phyloP scores from a whole-genome alignment of 108 stramenopile genomes.

The Cyclostephanos tholiformis region DNA sequence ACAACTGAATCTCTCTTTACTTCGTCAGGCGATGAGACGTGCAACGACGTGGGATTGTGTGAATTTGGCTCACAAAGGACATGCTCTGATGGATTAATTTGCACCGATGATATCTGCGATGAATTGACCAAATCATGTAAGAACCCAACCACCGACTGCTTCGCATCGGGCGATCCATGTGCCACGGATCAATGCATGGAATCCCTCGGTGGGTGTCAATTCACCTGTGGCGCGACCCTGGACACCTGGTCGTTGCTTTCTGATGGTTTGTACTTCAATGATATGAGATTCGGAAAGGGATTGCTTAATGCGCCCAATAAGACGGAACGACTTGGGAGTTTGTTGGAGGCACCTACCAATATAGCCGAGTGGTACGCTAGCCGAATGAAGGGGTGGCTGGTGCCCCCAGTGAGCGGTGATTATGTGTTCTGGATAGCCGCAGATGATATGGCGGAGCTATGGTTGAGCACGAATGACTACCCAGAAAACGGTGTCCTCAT shows the following conservation, averaged over 20 bases:
- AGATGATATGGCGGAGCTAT: background rate
- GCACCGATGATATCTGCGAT: too few species aligned
- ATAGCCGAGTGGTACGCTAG: background rate
- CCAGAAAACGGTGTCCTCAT: background rate
- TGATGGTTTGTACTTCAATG: background rate
- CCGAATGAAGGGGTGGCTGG: constrained; percentile 4
- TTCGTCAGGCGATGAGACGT: too few species aligned
- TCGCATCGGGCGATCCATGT: too few species aligned
- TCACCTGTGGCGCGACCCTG: background rate
- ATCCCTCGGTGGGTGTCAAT: too few species aligned
- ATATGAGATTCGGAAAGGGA: background rate
- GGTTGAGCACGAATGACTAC: background rate
- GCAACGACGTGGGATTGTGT: too few species aligned
- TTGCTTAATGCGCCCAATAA: background rate
- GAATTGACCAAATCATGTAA: too few species aligned
- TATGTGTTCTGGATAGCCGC: background rate
- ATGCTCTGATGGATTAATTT: too few species aligned
- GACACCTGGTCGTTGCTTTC: background rate
- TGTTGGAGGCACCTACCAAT: background rate
- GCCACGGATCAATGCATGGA: too few species aligned
- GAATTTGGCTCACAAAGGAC: too few species aligned
- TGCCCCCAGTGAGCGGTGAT: background rate
- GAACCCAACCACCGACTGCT: too few species aligned
- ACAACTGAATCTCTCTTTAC: too few species aligned
- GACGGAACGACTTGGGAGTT: background rate